phyloP scores from a whole-genome alignment of 1,284 basidiomycete genomes.

The Moesziomyces antarcticus region DNA sequence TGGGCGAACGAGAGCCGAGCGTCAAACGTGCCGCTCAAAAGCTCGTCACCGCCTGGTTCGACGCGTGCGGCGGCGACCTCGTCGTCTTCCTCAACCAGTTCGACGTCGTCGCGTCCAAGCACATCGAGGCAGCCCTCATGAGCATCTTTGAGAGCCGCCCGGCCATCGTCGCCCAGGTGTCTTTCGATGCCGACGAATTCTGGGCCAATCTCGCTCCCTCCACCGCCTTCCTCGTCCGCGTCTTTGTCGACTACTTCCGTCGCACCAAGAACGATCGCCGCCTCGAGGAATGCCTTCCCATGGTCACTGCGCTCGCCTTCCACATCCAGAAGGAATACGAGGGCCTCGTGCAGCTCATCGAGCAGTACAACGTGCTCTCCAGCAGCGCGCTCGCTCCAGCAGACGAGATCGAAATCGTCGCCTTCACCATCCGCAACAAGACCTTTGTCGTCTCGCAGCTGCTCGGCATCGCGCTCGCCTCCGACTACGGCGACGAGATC shows the following conservation, averaged over 20 bases:
- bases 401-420: constrained; percentile 46
- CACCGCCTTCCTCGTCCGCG: constrained; percentile 83
- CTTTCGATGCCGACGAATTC: constrained; percentile 78
- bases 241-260: constrained; percentile 85
- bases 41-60: constrained; percentile 61
- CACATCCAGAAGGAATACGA: constrained; percentile 76
- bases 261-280: constrained; percentile 73
- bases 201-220: constrained; percentile 84
- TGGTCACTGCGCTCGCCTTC: constrained; percentile 89
- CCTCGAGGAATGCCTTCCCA: constrained; percentile 82
- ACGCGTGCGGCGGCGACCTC: constrained; percentile 53
- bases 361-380: constrained; percentile 41
- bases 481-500: constrained; percentile 95
- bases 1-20: constrained; percentile 86
- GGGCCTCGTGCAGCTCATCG: constrained; percentile 45
- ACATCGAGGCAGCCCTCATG: constrained; percentile 77
- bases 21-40: constrained; percentile 83
- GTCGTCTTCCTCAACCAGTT: constrained; percentile 75
- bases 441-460: constrained; percentile 85
- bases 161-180: constrained; percentile 72
- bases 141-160: constrained; percentile 75
- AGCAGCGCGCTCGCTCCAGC: constrained; percentile 28
- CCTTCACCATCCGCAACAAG: constrained; percentile 63
- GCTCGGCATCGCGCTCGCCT: constrained; percentile 80
- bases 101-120: constrained; percentile 73